Conservation (phyloP, 2,329 filamentous ascomycete species). For the Raffaelea ambrosiae region DNA sequence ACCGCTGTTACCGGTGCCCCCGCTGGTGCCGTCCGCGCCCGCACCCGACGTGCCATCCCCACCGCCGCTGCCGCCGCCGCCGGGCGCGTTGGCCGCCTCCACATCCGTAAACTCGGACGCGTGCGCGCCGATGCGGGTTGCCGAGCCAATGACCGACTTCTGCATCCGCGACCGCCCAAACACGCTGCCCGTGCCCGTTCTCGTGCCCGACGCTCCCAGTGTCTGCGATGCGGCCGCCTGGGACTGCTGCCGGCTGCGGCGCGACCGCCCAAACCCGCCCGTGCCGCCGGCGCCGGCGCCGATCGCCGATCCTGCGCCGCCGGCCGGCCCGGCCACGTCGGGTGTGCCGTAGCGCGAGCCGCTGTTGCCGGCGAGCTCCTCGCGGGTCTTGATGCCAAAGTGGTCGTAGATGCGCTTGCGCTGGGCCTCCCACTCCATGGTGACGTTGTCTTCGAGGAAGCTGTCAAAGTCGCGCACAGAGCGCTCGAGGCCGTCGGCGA, state of each 20-base stretch:
- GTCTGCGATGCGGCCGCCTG: constrained; percentile 11
- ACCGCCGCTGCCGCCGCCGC: constrained; percentile 1
- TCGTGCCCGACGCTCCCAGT: constrained; percentile 10
- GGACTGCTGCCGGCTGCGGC: constrained; percentile 34
- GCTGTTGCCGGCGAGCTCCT: constrained; percentile 26
- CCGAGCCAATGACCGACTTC: constrained; percentile 79
- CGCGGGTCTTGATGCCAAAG: constrained; percentile 70
- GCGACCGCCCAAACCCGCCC: constrained; percentile 52
- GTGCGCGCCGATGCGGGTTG: constrained; percentile 59
- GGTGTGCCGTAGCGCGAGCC: constrained; percentile 10
- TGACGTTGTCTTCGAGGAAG: constrained; percentile 90
- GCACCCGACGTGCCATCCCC: not conserved
- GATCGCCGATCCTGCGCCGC: constrained; percentile 18
- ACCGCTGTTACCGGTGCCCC: constrained; percentile 11
- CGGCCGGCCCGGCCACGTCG: too few relatives aligned
- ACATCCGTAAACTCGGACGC: constrained; percentile 61
- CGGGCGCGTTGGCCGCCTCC: constrained; percentile 41
- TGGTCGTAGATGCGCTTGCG: constrained; percentile 91
- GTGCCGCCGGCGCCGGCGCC: constrained; percentile 2
- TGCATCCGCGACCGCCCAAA: constrained; percentile 61
- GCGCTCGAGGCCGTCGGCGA: constrained; percentile 81
- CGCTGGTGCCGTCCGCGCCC: constrained; percentile 18
- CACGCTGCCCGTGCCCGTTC: constrained; percentile 39
- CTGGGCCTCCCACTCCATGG: constrained; percentile 93
- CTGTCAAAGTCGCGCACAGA: constrained; percentile 87